Evolutionary conservation across 177 flowering plant species (phyloP).

Genomic region (Vitis hybrid): DNA sequence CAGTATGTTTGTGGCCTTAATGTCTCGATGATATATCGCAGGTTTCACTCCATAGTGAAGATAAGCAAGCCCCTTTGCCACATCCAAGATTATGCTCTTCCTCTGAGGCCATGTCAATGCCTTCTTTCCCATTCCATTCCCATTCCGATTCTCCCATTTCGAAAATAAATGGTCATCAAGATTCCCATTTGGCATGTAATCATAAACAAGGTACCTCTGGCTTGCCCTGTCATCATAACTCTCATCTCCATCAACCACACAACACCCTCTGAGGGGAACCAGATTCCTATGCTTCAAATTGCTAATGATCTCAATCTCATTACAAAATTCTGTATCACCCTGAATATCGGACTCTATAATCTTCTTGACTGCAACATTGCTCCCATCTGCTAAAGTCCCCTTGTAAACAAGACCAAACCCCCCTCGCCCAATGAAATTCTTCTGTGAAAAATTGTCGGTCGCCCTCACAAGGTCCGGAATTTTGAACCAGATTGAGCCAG

Average conservation of each 20-base stretch:
- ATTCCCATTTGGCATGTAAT: constrained; percentile 84
- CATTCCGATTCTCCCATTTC: background rate
- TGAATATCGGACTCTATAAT: constrained; percentile 66
- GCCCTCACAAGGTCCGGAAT: constrained; percentile 64
- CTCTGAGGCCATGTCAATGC: constrained; percentile 73
- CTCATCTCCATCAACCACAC: constrained; percentile 35
- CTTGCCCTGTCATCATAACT: constrained; percentile 28
- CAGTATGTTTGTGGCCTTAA: constrained; percentile 77
- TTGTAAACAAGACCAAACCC: constrained; percentile 78
- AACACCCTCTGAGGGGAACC: constrained; percentile 79
- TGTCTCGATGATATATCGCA: constrained; percentile 72
- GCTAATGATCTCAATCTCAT: constrained; percentile 86
- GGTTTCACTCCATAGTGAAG: constrained; percentile 85
- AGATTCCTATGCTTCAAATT: constrained; percentile 80
- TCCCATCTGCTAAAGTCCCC: constrained; percentile 63
- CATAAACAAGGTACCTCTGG: constrained; percentile 68
- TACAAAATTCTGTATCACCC: constrained; percentile 65
- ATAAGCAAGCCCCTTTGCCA: constrained; percentile 76
- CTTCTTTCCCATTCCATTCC: constrained; percentile 11
- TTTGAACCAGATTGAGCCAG: constrained; percentile 66
- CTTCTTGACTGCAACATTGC: constrained; percentile 64
- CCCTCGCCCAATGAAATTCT: constrained; percentile 71
- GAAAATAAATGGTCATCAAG: constrained; percentile 62
- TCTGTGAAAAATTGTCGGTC: constrained; percentile 57
- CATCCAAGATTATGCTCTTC: constrained; percentile 68